A percentile compares a stretch with the other conserved stretches of the same genome.
Conservation (phyloP, 768 basidiomycete species). For the Tylopilus vinaceipallidus region DNA sequence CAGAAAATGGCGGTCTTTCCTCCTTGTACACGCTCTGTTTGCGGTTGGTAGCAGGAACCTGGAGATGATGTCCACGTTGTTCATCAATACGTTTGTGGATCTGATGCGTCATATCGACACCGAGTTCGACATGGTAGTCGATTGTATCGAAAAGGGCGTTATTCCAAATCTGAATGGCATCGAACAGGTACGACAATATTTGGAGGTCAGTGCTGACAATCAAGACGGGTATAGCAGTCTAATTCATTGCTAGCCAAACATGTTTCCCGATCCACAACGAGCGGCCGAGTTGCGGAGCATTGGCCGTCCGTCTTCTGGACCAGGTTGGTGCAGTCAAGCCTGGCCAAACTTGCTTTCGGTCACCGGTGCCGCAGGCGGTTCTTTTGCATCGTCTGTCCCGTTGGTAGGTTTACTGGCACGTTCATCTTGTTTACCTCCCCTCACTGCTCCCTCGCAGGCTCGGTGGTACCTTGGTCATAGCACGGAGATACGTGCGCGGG, state of each 20-base stretch:
- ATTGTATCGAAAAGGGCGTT: conserved; percentile 8
- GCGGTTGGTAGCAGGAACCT: background rate
- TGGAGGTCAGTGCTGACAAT: background rate
- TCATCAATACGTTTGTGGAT: conserved; percentile 11
- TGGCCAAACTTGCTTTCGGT: too few species aligned
- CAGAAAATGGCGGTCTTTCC: background rate
- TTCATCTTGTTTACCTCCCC: background rate
- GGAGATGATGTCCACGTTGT: background rate
- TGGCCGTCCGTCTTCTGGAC: conserved; percentile 1
- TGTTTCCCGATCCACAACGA: conserved; percentile 3
- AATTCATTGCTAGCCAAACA: background rate
- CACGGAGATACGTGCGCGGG: background rate
- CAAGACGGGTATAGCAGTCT: background rate
- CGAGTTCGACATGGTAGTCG: conserved; percentile 5
- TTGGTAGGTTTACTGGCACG: conserved; percentile 5
- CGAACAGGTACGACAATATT: background rate
- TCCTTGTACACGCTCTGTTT: background rate
- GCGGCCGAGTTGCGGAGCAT: conserved; percentile 8
- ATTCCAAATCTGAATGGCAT: conserved; percentile 6
- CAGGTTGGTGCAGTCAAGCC: too few species aligned
- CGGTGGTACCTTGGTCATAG: conserved; percentile 9
- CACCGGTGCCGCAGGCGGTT: conserved; percentile 1
- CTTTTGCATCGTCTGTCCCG: conserved; percentile 8
- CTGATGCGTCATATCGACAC: background rate
- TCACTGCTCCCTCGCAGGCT: conserved; percentile 1